Percentiles rank a stretch among this genome's conserved stretches.
Conservation (phyloP, 495 filamentous ascomycete species). For the Filosporella fistucella region DNA sequence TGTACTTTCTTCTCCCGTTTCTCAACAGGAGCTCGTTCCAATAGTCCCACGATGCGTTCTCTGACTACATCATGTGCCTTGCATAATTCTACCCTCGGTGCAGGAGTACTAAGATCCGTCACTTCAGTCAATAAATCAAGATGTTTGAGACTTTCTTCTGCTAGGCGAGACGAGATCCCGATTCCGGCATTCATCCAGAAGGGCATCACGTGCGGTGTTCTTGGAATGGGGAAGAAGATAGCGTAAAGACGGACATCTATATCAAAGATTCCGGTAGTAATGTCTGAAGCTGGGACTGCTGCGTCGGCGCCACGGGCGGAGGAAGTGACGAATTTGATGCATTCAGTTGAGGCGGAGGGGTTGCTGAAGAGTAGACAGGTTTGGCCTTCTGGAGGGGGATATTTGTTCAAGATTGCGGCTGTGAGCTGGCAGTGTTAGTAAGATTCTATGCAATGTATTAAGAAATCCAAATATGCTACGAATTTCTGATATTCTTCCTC, state of each 20-base stretch:
- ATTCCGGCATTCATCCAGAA: conserved; percentile 36
- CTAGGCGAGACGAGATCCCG: conserved; percentile 33
- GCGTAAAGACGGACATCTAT: conserved; percentile 31
- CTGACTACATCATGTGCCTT: conserved; percentile 26
- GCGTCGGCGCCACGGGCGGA: conserved; percentile 14
- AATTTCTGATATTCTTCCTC: no score
- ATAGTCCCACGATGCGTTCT: conserved; percentile 29
- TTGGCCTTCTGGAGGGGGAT: conserved; percentile 20
- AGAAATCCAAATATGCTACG: no score
- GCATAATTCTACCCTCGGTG: conserved; percentile 18
- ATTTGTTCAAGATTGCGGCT: neutral
- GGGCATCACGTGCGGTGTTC: conserved; percentile 25
- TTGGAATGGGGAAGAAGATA: conserved; percentile 28
- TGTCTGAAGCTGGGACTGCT: conserved; percentile 17
- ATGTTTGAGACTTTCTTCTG: conserved; percentile 31
- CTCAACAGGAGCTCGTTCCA: conserved; percentile 26
- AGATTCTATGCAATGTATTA: no score
- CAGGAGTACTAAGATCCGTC: neutral
- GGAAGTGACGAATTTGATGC: conserved; percentile 21
- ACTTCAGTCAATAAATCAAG: conserved; percentile 25
- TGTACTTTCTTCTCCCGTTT: conserved; percentile 11
- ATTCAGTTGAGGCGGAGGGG: conserved; percentile 22
- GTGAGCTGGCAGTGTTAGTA: no score
- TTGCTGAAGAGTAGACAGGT: conserved; percentile 25
- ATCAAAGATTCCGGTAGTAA: conserved; percentile 33